Evolutionary conservation across 768 basidiomycete species (phyloP).

Genomic region (Serendipita sp.): DNA sequence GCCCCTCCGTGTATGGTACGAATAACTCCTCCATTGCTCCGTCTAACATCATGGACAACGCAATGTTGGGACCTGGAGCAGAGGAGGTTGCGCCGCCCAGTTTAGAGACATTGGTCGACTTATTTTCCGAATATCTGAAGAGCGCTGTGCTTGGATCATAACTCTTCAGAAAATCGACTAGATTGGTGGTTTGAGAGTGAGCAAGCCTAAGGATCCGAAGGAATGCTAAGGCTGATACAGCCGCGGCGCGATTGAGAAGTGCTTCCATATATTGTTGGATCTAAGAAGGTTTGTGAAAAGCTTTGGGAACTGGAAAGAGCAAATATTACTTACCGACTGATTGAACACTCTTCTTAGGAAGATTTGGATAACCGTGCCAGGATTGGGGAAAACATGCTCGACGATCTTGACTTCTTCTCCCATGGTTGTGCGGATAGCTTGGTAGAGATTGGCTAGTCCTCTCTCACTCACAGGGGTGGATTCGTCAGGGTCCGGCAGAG

Average conservation of each 20-base stretch:
- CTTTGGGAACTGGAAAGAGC: not conserved
- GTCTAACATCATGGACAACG: slow-evolving; percentile 79
- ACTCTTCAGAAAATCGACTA: slow-evolving; percentile 83
- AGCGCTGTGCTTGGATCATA: slow-evolving; percentile 63
- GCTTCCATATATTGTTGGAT: slow-evolving; percentile 95
- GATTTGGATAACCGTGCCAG: slow-evolving; percentile 92
- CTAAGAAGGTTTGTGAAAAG: slow-evolving; percentile 25
- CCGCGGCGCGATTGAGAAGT: slow-evolving; percentile 56
- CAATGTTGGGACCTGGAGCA: slow-evolving; percentile 22
- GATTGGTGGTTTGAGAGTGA: slow-evolving; percentile 55
- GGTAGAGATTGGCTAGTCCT: slow-evolving; percentile 63
- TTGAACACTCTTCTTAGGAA: slow-evolving; percentile 96
- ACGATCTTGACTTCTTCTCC: slow-evolving; percentile 96
- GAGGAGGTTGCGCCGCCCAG: slow-evolving; percentile 22
- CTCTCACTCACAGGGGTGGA: slow-evolving; percentile 63
- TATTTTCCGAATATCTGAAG: not conserved
- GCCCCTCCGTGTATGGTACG: slow-evolving; percentile 82
- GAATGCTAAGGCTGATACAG: slow-evolving; percentile 77
- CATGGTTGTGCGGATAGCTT: slow-evolving; percentile 79
- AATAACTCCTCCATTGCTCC: slow-evolving; percentile 93
- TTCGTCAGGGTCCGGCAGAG: slow-evolving; percentile 64
- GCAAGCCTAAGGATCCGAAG: slow-evolving; percentile 81
- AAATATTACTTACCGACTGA: slow-evolving; percentile 56
- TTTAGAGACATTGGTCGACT: slow-evolving; percentile 41
- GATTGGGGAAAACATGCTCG: slow-evolving; percentile 96